Conservation (phyloP, 371 early-diverging fungal species). For the Rhizopus arrhizus region DNA sequence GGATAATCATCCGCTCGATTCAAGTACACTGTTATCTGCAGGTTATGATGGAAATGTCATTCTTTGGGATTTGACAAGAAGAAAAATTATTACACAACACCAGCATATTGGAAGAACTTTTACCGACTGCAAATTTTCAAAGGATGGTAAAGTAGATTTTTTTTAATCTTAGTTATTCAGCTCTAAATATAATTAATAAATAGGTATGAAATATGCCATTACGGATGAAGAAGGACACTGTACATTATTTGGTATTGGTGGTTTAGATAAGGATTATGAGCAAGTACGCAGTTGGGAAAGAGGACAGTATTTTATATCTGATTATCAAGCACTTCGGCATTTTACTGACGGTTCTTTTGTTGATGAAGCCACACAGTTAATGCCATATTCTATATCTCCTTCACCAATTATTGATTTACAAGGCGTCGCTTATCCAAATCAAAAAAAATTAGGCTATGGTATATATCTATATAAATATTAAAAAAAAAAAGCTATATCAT, state of each 20-base stretch:
- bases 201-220: constrained; percentile 66
- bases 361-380: constrained; percentile 70
- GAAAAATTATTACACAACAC: constrained; percentile 31
- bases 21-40: constrained; percentile 73
- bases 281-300: constrained; percentile 65
- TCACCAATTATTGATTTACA: constrained; percentile 69
- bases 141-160: constrained; percentile 42
- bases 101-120: constrained; percentile 41
- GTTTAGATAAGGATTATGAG: constrained; percentile 57
- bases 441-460: constrained; percentile 65
- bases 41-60: constrained; percentile 86
- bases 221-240: constrained; percentile 73
- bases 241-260: constrained; percentile 67
- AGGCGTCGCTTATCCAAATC: constrained; percentile 70
- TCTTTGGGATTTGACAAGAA: constrained; percentile 69
- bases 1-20: constrained; percentile 75
- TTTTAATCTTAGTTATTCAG: too few species aligned
- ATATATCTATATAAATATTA: background rate
- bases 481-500: too few species aligned
- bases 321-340: constrained; percentile 67
- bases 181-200: background rate
- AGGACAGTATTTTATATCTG: constrained; percentile 75
- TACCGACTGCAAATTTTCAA: constrained; percentile 57
- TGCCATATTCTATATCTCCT: constrained; percentile 68
- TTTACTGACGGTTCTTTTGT: constrained; percentile 70